These are phyloP conservation scores for Aureobasidium pullulans DNA, from an alignment of 2,329 filamentous ascomycete genomes.

Conservation along the genomic window DNA sequence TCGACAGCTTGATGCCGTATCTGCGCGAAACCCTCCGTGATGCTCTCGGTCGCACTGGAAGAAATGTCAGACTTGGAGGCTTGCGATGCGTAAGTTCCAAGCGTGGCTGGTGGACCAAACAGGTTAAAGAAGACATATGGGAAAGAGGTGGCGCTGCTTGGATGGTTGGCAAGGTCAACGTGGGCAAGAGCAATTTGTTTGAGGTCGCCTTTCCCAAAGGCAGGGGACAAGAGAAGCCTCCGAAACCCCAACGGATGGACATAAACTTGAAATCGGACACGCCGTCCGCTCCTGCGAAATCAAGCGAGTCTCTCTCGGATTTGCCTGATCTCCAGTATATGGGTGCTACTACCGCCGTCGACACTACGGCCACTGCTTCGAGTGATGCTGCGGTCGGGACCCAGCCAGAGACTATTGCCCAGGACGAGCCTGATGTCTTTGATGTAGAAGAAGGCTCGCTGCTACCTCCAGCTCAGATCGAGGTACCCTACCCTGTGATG, in stretches of 20 bases:
- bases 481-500: slow-evolving; percentile 72
- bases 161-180: slow-evolving; percentile 98
- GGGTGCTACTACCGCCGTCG: neutral
- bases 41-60: slow-evolving; percentile 60
- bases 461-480: slow-evolving; percentile 67
- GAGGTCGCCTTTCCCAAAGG: slow-evolving; percentile 78
- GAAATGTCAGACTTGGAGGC: slow-evolving; percentile 76
- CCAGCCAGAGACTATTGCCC: neutral
- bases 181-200: slow-evolving; percentile 91
- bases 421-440: slow-evolving; percentile 15
- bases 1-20: slow-evolving; percentile 81
- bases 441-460: slow-evolving; percentile 37
- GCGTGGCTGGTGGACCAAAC: slow-evolving; percentile 82
- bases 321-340: neutral
- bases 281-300: neutral
- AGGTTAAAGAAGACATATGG: slow-evolving; percentile 81
- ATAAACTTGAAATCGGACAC: neutral
- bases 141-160: slow-evolving; percentile 77
- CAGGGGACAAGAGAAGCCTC: slow-evolving; percentile 27
- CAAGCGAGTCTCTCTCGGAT: neutral
- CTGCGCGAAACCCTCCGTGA: slow-evolving; percentile 69
- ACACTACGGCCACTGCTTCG: neutral
- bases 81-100: slow-evolving; percentile 79
- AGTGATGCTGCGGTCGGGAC: neutral
- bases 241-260: neutral